Conservation (phyloP, 495 filamentous ascomycete species). For the Xylaria flabelliformis region DNA sequence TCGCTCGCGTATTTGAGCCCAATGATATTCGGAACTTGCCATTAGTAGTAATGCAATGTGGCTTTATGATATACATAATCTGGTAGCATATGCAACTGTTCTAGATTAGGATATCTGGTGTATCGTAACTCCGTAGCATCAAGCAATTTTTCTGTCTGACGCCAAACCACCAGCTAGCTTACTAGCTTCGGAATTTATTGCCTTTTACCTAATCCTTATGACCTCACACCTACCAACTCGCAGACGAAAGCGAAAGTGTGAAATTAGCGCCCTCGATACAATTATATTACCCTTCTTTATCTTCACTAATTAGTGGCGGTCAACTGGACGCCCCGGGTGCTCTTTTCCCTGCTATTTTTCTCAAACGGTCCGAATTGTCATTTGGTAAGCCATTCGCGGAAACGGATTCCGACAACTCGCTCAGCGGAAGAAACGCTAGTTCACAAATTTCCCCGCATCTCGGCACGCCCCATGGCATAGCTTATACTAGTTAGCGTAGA, state of each 20-base stretch:
- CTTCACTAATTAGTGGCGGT: neutral
- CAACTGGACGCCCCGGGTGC: neutral
- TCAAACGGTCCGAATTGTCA: conserved; percentile 20
- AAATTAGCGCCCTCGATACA: neutral
- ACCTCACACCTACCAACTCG: neutral
- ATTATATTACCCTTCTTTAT: neutral
- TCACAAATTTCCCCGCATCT: conserved; percentile 23
- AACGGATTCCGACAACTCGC: neutral
- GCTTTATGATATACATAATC: neutral
- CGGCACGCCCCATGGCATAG: neutral
- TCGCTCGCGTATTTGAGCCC: neutral
- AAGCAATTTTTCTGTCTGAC: neutral
- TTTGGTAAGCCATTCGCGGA: neutral
- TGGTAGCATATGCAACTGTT: neutral
- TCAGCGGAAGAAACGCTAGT: neutral
- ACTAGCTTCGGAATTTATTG: neutral
- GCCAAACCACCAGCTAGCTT: neutral
- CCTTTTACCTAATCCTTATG: neutral
- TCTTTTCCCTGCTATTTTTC: neutral
- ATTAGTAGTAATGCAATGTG: neutral
- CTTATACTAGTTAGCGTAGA: neutral
- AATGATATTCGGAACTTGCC: neutral
- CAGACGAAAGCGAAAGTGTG: neutral
- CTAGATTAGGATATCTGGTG: neutral
- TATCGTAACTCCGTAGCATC: neutral